These are phyloP conservation scores for Rhodotorula diobovata DNA, from an alignment of 768 basidiomycete genomes.

Conservation along the genomic window DNA sequence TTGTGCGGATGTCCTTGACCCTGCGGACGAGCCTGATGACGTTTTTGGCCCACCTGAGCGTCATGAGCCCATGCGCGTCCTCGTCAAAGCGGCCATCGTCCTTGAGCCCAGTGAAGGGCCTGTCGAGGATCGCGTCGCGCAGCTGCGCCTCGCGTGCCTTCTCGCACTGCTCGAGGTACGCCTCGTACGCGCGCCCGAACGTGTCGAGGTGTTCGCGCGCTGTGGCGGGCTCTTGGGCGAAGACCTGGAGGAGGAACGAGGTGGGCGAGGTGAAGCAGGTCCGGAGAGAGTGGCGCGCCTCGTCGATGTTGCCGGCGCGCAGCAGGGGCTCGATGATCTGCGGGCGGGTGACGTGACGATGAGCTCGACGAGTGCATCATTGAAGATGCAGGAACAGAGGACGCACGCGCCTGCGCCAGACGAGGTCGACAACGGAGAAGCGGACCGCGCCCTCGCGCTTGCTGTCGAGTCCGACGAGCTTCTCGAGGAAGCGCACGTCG, in stretches of 20 bases:
- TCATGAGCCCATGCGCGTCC: background rate
- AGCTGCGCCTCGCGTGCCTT: background rate
- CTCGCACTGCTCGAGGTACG: background rate
- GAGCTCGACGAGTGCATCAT: too few species aligned
- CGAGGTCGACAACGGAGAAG: slow-evolving; percentile 5
- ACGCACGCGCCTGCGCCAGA: slow-evolving; percentile 27
- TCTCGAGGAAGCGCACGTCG: background rate
- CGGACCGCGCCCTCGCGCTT: background rate
- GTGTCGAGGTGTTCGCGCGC: background rate
- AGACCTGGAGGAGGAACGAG: background rate
- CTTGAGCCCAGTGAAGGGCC: background rate
- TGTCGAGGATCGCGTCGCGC: too few species aligned
- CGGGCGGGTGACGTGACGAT: background rate
- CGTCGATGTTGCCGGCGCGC: background rate
- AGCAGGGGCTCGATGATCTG: slow-evolving; percentile 1
- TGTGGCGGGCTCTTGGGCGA: background rate
- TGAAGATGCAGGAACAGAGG: too few species aligned
- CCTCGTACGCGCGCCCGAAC: background rate
- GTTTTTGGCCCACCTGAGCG: background rate
- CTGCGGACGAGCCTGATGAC: background rate
- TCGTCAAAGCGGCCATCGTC: background rate
- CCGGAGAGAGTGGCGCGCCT: background rate
- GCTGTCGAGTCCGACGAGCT: background rate
- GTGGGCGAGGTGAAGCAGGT: slow-evolving; percentile 1
- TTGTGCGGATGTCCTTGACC: background rate